Evolutionary conservation across 805 yeast genomes (phyloP).

Genomic region (Hanseniaspora thailandica): DNA sequence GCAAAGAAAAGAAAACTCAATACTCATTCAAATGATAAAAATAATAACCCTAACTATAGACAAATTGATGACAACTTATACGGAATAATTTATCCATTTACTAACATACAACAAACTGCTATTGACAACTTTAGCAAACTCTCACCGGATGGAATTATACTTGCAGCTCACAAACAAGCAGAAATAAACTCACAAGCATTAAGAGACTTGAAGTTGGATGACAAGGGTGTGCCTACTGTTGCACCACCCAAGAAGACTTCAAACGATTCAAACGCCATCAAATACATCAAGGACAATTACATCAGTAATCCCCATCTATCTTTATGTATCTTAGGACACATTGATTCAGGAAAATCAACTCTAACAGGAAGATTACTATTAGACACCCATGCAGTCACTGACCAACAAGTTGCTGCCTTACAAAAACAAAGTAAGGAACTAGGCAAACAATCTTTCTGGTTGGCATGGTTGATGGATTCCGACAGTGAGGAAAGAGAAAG

Average conservation of each 20-base stretch:
- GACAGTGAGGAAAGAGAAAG: slow-evolving; percentile 95
- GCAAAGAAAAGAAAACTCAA: slow-evolving; percentile 1
- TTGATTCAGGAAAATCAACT: slow-evolving; percentile 97
- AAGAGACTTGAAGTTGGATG: slow-evolving; percentile 16
- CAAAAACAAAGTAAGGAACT: slow-evolving; percentile 96
- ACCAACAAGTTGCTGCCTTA: slow-evolving; percentile 89
- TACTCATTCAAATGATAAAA: not conserved
- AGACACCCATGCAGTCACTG: slow-evolving; percentile 91
- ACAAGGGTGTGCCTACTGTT: slow-evolving; percentile 6
- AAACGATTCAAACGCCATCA: slow-evolving; percentile 10
- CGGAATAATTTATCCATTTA: slow-evolving; percentile 29
- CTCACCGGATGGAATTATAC: slow-evolving; percentile 71
- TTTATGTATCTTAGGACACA: slow-evolving; percentile 96
- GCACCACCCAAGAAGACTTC: slow-evolving; percentile 17
- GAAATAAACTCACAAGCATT: slow-evolving; percentile 26
- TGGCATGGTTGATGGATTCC: slow-evolving; percentile 99
- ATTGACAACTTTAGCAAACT: slow-evolving; percentile 49
- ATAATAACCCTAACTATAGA: slow-evolving; percentile 7
- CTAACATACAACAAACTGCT: slow-evolving; percentile 36
- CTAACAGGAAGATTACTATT: slow-evolving; percentile 93
- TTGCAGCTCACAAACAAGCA: slow-evolving; percentile 45
- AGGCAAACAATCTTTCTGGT: slow-evolving; percentile 97
- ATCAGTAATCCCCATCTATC: slow-evolving; percentile 89
- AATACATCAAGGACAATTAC: slow-evolving; percentile 44
- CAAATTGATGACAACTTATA: slow-evolving; percentile 24